A percentile compares a stretch with the other conserved stretches of the same genome.
Conservation (phyloP, 176 grass and related monocot genomes). For the Ensete glaucum region DNA sequence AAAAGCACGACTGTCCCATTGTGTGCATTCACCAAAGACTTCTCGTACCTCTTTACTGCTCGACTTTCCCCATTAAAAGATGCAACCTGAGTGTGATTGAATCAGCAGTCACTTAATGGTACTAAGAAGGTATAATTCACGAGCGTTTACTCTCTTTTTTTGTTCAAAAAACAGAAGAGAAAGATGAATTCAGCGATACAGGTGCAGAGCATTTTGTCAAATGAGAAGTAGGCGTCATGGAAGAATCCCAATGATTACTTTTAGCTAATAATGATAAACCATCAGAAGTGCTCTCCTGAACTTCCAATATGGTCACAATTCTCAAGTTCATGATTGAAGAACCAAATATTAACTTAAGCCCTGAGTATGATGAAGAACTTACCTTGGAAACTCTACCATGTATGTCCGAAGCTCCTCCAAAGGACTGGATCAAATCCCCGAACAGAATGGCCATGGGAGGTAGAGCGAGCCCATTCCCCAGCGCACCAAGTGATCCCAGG, state of each 20-base stretch:
- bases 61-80: conserved; percentile 91
- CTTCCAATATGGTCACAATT: no score
- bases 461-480: conserved; percentile 74
- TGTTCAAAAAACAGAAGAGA: neutral
- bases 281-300: neutral
- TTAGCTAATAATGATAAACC: no score
- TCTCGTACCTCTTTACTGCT: conserved; percentile 68
- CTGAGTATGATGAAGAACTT: neutral
- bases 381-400: conserved; percentile 61
- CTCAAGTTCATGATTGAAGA: no score
- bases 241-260: no score
- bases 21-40: conserved; percentile 60
- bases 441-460: conserved; percentile 94
- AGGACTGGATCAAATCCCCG: conserved; percentile 66
- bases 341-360: neutral
- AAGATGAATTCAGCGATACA: no score
- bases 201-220: neutral
- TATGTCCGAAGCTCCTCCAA: conserved; percentile 56
- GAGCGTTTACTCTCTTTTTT: neutral
- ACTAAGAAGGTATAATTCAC: neutral
- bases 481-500: conserved; percentile 56
- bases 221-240: no score
- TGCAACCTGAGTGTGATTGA: conserved; percentile 43
- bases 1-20: conserved; percentile 76
- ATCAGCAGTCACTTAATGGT: neutral